A percentile compares a stretch with the other conserved stretches of the same genome.
These are phyloP conservation scores for Bjerkandera adusta DNA, from an alignment of 1,284 basidiomycete genomes.

Conservation along the genomic window DNA sequence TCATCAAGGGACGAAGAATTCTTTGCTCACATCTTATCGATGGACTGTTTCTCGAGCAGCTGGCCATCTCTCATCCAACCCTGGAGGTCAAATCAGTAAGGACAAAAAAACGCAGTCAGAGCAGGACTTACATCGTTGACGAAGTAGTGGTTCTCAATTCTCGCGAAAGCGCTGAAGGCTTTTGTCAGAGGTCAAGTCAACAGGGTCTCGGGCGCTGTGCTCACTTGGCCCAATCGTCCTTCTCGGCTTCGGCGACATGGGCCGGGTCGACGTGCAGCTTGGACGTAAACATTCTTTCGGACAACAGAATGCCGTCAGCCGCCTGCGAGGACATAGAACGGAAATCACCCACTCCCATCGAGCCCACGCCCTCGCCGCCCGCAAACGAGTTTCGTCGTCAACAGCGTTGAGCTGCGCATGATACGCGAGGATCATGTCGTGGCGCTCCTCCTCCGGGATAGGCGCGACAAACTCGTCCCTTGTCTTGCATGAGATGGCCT, in stretches of 20 bases:
- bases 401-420: slow-evolving; percentile 77
- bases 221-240: slow-evolving; percentile 76
- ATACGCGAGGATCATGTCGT: slow-evolving; percentile 84
- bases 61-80: slow-evolving; percentile 93
- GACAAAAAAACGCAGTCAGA: neutral
- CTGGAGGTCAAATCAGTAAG: slow-evolving; percentile 26
- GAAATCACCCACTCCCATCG: slow-evolving; percentile 88
- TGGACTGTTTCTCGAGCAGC: slow-evolving; percentile 78
- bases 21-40: slow-evolving; percentile 81
- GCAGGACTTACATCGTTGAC: slow-evolving; percentile 58
- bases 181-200: neutral
- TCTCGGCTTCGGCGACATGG: slow-evolving; percentile 68
- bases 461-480: slow-evolving; percentile 79
- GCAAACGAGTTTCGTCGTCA: slow-evolving; percentile 65
- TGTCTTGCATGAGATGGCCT: slow-evolving; percentile 2
- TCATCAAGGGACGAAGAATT: neutral
- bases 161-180: slow-evolving; percentile 66
- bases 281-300: slow-evolving; percentile 73
- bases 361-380: slow-evolving; percentile 85
- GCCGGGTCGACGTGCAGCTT: slow-evolving; percentile 70
- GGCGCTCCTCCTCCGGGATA: slow-evolving; percentile 78
- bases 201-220: slow-evolving; percentile 21
- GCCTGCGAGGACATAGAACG: neutral
- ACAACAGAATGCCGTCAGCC: slow-evolving; percentile 1
- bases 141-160: slow-evolving; percentile 94